Conservation (phyloP, 345 rosid genomes). For the Barbarea vulgaris region DNA sequence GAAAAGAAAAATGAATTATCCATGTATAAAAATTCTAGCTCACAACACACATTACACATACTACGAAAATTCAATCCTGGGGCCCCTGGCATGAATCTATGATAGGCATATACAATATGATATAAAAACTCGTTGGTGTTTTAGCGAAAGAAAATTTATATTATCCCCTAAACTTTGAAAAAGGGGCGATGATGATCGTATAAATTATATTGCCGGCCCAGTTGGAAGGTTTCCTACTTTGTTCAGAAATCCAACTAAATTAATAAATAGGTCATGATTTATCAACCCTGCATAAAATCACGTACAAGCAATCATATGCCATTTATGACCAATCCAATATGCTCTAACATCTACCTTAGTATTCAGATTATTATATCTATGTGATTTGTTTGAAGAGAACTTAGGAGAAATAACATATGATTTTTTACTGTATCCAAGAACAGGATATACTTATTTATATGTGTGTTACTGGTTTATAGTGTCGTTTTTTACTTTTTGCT, state of each 20-base stretch:
- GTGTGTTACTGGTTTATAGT: too few species aligned
- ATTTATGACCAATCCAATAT: conserved; percentile 37
- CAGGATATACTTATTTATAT: not conserved
- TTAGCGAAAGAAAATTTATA: not conserved
- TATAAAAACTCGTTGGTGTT: not conserved
- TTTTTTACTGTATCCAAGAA: not conserved
- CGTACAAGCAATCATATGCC: conserved; percentile 45
- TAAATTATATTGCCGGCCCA: conserved; percentile 13
- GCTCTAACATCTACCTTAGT: not conserved
- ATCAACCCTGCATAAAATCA: conserved; percentile 27
- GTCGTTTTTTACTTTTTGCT: not conserved
- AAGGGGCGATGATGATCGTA: conserved; percentile 17
- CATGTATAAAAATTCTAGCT: not conserved
- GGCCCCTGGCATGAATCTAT: not conserved
- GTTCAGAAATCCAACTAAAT: conserved; percentile 30
- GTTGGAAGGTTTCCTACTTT: conserved; percentile 34
- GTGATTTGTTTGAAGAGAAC: not conserved
- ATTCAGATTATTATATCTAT: conserved; percentile 3
- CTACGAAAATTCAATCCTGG: not conserved
- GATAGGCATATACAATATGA: not conserved
- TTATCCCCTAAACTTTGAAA: not conserved
- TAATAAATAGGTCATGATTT: conserved; percentile 32
- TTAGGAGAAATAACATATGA: not conserved
- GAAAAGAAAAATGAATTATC: not conserved
- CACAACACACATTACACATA: not conserved